Conservation (phyloP, 768 basidiomycete species). For the Mycena filopes region DNA sequence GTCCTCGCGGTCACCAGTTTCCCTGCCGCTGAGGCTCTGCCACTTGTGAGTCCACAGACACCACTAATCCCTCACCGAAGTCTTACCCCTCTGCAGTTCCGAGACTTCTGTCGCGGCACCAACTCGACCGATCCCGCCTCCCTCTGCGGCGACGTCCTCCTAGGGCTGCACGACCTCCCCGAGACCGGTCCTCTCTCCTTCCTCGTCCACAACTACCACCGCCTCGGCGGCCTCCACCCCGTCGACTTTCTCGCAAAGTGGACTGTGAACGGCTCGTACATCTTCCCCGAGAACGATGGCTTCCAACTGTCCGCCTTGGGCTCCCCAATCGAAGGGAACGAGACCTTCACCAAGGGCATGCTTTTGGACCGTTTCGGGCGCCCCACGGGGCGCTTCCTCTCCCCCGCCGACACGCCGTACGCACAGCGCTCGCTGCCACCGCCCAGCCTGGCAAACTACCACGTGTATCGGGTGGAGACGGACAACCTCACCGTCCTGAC, state of each 20-base stretch:
- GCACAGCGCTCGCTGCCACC: slow-evolving; percentile 8
- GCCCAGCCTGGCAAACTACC: slow-evolving; percentile 5
- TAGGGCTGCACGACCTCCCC: background rate
- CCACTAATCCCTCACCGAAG: no score
- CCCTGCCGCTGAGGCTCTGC: no score
- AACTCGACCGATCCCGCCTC: no score
- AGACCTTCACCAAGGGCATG: slow-evolving; percentile 4
- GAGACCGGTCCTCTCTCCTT: background rate
- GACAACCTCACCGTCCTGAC: background rate
- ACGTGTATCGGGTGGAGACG: slow-evolving; percentile 1
- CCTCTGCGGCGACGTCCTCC: no score
- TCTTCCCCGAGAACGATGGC: slow-evolving; percentile 1
- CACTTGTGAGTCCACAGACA: no score
- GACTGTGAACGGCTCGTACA: background rate
- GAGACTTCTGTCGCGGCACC: no score
- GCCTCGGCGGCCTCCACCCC: slow-evolving; percentile 15
- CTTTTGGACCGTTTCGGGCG: slow-evolving; percentile 14
- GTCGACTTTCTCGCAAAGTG: slow-evolving; percentile 5
- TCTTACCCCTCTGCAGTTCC: no score
- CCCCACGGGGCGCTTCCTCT: background rate
- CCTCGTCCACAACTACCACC: background rate
- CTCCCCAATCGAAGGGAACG: slow-evolving; percentile 2
- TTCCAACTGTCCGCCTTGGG: slow-evolving; percentile 12
- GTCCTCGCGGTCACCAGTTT: no score
- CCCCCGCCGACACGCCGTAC: slow-evolving; percentile 10